Conservation (phyloP, 129 eudicot genomes). For the Saussurea involucrata region DNA sequence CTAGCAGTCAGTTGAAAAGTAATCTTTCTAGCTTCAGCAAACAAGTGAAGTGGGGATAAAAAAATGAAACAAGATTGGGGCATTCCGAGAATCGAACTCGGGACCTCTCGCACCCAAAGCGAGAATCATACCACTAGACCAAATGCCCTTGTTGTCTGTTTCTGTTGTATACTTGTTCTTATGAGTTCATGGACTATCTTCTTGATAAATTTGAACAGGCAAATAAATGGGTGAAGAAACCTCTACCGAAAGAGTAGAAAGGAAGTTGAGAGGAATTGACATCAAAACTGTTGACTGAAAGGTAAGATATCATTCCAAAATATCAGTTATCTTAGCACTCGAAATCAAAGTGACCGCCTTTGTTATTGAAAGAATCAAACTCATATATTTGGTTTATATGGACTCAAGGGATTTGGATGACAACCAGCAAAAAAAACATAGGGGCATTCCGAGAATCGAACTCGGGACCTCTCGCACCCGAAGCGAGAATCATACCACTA, state of each 20-base stretch:
- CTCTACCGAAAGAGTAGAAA: too few relatives aligned
- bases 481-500: constrained; percentile 99
- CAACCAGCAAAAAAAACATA: background rate
- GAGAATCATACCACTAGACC: constrained; percentile 95
- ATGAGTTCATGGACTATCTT: background rate
- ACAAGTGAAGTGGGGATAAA: too few relatives aligned
- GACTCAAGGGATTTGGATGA: too few relatives aligned
- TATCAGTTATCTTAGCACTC: too few relatives aligned
- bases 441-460: constrained; percentile 99
- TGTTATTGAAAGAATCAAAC: too few relatives aligned
- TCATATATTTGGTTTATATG: too few relatives aligned
- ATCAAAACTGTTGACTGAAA: background rate
- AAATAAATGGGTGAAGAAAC: background rate
- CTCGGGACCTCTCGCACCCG: constrained; percentile 99
- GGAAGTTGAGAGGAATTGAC: too few relatives aligned
- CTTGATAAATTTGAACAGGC: background rate
- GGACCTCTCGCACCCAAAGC: constrained; percentile 90
- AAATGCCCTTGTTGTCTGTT: constrained; percentile 47
- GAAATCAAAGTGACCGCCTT: too few relatives aligned
- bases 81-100: constrained; percentile 90
- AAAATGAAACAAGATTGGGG: constrained; percentile 28
- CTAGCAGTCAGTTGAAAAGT: too few relatives aligned
- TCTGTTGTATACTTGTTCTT: background rate
- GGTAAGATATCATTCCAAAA: background rate
- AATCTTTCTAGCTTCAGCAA: too few relatives aligned